These are phyloP conservation scores for Arthrobotrys entomopaga DNA, from an alignment of 2,329 filamentous ascomycete genomes.

Conservation along the genomic window DNA sequence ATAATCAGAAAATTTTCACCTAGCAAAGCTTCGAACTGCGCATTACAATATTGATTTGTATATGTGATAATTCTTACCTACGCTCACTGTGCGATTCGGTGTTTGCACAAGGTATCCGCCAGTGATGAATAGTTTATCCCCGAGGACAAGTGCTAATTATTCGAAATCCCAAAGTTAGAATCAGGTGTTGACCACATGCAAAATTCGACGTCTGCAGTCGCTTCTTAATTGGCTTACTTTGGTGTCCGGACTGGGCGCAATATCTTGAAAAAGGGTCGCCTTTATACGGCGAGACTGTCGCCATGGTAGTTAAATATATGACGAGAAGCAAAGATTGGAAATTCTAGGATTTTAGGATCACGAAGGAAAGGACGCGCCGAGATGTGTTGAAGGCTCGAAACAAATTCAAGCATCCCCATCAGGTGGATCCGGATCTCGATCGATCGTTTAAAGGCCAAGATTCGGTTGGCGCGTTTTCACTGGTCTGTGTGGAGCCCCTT, in stretches of 20 bases:
- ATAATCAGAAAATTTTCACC: not conserved
- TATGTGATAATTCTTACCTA: slow-evolving; percentile 1
- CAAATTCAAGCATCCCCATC: too few species aligned
- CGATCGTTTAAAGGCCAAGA: not conserved
- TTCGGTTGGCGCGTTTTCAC: too few species aligned
- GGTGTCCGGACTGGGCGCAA: slow-evolving; percentile 37
- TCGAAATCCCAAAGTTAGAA: too few species aligned
- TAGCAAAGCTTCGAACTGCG: not conserved
- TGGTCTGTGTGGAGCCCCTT: too few species aligned
- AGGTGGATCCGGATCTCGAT: not conserved
- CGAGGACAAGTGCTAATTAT: slow-evolving; percentile 32
- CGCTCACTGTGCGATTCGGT: slow-evolving; percentile 31
- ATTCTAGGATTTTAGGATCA: too few species aligned
- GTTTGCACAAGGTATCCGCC: slow-evolving; percentile 33
- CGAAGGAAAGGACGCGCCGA: too few species aligned
- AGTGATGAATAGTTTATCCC: slow-evolving; percentile 34
- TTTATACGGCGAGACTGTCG: slow-evolving; percentile 24
- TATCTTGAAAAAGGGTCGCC: slow-evolving; percentile 37
- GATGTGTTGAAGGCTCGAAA: too few species aligned
- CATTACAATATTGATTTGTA: too few species aligned
- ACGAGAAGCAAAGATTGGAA: too few species aligned
- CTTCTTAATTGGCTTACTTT: slow-evolving; percentile 18
- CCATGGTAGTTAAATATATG: slow-evolving; percentile 7
- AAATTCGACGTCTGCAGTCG: not conserved
- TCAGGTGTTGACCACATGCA: too few species aligned